Percentiles rank a stretch among this genome's conserved stretches.
Evolutionary conservation across 345 rosid genomes (phyloP).

Genomic region (Populus pruinosa): DNA sequence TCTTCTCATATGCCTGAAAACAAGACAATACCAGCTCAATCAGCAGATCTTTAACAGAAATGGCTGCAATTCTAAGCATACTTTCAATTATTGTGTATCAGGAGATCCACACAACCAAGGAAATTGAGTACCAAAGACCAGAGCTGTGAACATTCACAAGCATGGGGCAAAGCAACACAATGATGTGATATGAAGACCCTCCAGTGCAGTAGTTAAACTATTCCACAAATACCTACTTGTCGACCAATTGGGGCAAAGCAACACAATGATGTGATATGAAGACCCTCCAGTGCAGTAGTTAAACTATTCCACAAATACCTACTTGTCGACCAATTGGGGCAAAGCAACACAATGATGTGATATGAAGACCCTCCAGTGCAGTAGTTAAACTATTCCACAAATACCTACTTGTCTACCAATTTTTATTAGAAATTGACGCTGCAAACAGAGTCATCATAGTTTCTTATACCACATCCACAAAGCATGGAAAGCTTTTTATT

Average conservation of each 20-base stretch:
- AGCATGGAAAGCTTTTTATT: not conserved
- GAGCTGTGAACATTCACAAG: not conserved
- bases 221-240: not conserved
- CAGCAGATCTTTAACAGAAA: not conserved
- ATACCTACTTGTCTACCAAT: not conserved
- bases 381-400: not conserved
- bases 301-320: too few relatives aligned
- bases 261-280: not conserved
- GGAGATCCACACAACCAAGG: not conserved
- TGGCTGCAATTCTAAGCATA: not conserved
- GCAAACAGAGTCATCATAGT: not conserved
- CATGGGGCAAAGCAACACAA: not conserved
- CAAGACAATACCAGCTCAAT: slow-evolving; percentile 11
- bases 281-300: not conserved
- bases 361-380: not conserved
- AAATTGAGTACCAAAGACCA: not conserved
- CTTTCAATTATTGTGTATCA: not conserved
- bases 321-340: not conserved
- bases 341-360: not conserved
- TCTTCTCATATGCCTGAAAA: slow-evolving; percentile 95
- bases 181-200: not conserved
- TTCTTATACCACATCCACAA: not conserved
- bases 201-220: not conserved
- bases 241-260: not conserved
- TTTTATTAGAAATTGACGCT: not conserved